Evolutionary conservation across 441 rosid genomes (phyloP).

Genomic region (Erysimum pusillum): DNA sequence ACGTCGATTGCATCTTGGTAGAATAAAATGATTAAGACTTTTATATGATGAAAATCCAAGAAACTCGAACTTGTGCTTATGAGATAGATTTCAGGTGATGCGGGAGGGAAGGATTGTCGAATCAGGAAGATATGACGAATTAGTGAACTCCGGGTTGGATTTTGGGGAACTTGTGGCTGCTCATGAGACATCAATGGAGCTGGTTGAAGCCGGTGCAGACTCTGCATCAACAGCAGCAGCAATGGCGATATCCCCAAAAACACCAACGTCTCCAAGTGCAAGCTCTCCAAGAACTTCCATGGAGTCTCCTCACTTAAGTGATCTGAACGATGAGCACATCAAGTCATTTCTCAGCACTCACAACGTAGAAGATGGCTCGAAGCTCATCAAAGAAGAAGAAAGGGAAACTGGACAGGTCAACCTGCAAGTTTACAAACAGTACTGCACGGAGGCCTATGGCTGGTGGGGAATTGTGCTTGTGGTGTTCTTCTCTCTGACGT

Average conservation of each 20-base stretch:
- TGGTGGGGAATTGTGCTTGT: conserved; percentile 83
- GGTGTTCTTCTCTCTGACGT: conserved; percentile 63
- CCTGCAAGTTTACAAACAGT: conserved; percentile 68
- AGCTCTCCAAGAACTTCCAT: conserved; percentile 41
- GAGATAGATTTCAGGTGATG: conserved; percentile 61
- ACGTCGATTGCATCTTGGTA: conserved; percentile 80
- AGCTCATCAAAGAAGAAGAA: conserved; percentile 85
- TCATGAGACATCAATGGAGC: conserved; percentile 84
- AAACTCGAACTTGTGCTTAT: neutral
- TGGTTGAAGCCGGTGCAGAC: conserved; percentile 58
- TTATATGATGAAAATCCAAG: neutral
- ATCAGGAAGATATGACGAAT: conserved; percentile 71
- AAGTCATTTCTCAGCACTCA: conserved; percentile 52
- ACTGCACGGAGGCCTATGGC: conserved; percentile 82
- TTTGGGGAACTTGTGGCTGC: conserved; percentile 81
- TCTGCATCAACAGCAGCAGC: conserved; percentile 14
- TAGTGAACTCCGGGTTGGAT: conserved; percentile 65
- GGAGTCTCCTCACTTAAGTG: conserved; percentile 50
- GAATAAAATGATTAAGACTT: neutral
- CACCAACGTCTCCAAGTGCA: conserved; percentile 42
- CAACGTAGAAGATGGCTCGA: conserved; percentile 59
- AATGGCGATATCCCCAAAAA: conserved; percentile 48
- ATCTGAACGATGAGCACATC: conserved; percentile 56
- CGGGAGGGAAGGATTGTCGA: conserved; percentile 85
- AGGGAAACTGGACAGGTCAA: conserved; percentile 81